A percentile compares a stretch with the other conserved stretches of the same genome.
Evolutionary conservation across 306 rosid genomes (phyloP).

Genomic region (Heteromeles arbutifolia): DNA sequence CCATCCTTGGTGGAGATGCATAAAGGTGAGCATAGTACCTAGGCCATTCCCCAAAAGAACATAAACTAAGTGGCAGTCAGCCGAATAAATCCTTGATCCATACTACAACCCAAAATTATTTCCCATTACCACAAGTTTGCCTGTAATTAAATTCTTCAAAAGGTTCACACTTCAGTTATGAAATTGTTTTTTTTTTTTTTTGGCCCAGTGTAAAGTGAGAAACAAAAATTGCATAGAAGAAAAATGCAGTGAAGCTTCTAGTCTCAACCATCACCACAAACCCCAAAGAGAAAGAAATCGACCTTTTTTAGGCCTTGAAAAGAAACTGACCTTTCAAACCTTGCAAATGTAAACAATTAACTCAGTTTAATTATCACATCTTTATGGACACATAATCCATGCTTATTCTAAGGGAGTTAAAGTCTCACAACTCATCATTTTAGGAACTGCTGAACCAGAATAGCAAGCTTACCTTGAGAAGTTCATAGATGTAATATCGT

Average conservation of each 20-base stretch:
- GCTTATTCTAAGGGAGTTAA: not conserved
- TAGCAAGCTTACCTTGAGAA: conserved; percentile 58
- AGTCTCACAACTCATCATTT: not conserved
- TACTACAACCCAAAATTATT: not conserved
- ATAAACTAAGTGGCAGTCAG: not conserved
- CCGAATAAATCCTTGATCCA: not conserved
- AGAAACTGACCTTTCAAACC: not conserved
- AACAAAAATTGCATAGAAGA: not conserved
- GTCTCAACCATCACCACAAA: not conserved
- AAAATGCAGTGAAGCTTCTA: not conserved
- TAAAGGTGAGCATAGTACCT: not conserved
- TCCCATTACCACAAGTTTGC: not conserved
- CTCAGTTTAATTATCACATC: not conserved
- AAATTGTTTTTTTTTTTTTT: not conserved
- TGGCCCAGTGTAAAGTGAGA: not conserved
- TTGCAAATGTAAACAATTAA: not conserved
- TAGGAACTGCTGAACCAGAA: not conserved
- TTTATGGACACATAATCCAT: conserved; percentile 4
- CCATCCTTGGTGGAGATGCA: not conserved
- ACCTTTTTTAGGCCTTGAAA: not conserved
- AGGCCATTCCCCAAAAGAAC: not conserved
- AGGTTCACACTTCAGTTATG: not conserved
- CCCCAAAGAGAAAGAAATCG: not conserved
- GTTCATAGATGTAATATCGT: conserved; percentile 75
- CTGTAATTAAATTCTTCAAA: not conserved